Percentiles rank a stretch among this genome's conserved stretches.
phyloP scores from a whole-genome alignment of 352 stramenopile genomes.

The Globisporangium heterothallicum region DNA sequence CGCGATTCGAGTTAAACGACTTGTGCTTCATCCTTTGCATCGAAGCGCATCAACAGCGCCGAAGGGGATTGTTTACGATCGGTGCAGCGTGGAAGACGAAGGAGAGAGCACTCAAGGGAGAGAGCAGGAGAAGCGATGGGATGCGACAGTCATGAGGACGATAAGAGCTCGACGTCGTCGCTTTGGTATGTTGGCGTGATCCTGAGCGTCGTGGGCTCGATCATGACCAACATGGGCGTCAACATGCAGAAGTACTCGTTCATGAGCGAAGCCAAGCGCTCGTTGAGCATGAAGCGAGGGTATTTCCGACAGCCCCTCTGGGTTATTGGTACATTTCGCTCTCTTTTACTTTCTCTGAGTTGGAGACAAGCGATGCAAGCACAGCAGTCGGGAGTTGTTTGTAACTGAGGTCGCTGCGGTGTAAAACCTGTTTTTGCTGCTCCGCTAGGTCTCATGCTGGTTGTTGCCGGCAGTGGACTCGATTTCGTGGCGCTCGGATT shows the following conservation, averaged over 20 bases:
- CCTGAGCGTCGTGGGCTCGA: slow-evolving; percentile 59
- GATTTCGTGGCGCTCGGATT: slow-evolving; percentile 81
- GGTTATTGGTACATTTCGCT: slow-evolving; percentile 44
- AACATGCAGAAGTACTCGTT: slow-evolving; percentile 89
- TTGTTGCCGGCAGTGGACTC: slow-evolving; percentile 60
- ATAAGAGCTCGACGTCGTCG: slow-evolving; percentile 6
- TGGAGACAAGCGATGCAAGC: no score
- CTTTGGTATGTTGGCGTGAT: slow-evolving; percentile 81
- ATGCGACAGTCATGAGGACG: background rate
- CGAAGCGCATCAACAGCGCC: no score
- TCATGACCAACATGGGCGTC: slow-evolving; percentile 80
- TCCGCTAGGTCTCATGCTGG: slow-evolving; percentile 38
- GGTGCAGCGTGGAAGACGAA: background rate
- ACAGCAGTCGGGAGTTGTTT: no score
- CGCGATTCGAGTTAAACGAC: no score
- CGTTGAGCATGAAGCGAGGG: slow-evolving; percentile 47
- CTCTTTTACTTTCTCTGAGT: background rate
- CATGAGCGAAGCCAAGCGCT: slow-evolving; percentile 72
- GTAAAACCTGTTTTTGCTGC: no score
- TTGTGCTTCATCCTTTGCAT: no score
- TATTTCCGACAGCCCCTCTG: slow-evolving; percentile 75
- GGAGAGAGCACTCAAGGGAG: background rate
- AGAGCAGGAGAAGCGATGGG: no score
- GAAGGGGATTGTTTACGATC: no score
- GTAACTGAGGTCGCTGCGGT: no score